Base-by-base conservation (phyloP, 2,329 filamentous ascomycete species). In the Alternaria novae-zelandiae region DNA sequence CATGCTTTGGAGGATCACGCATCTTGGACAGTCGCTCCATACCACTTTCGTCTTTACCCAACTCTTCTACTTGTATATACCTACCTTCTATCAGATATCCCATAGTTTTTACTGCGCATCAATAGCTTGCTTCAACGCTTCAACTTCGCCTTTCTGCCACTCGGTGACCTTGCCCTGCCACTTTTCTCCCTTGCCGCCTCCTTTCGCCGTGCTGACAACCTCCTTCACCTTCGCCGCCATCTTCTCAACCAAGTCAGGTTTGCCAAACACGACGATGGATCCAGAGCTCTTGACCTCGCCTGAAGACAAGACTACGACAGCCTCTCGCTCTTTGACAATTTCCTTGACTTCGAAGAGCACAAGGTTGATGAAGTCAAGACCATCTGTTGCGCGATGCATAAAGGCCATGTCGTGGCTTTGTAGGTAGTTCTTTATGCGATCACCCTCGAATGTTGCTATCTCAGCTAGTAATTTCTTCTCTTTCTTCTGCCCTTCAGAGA, bases 161-260 rank as follows among this genome's bases (percentile, higher is more conserved):
- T 75, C 74, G 0, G 65, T 67, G 6, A 78, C 70, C 59, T 78
- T 78, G 12, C 75, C 75, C 51, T 77, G 75, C 76, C 76, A 78
- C 50, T 77, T 78, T 41, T 73, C 72, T 5, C 75, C 75, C 46
- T 72, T 78, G 1, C 76, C 76, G 13, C 76, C 76, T 20, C 76
- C 76, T 53, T 78, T 78, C 2, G 64, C 71, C 13, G 68, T 67
- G 41, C 66, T 69, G 7, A 78, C 70, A 10, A 70, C 45, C 9
- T 72, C 69, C 57, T 73, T 78, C 9, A 73, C 67, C 54, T 74
- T 73, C 1, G 61, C 53, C 0, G 74, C 66, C 54, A 76, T 67
- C 7, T 20, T 57, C 21, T 73, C 74, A 1, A 78, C 74, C 15
- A 76, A 17, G 5, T 69, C 69, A 15, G 70, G 61, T 41, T 74